Conservation (phyloP, 2,329 filamentous ascomycete species). For the Apiospora malaysiana region DNA sequence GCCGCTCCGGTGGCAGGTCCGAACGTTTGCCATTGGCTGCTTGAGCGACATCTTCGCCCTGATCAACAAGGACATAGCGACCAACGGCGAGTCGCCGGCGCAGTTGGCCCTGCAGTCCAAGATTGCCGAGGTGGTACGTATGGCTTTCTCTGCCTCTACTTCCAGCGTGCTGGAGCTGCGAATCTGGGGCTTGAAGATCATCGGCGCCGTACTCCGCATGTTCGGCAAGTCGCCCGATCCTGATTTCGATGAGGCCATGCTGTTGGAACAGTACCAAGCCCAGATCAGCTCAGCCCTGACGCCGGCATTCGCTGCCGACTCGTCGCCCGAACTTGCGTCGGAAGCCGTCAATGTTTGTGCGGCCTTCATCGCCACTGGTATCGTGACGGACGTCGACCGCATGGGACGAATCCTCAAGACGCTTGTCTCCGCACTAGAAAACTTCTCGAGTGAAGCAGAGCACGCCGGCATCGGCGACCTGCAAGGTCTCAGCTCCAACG, state of each 20-base stretch:
- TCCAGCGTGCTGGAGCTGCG: conserved; percentile 89
- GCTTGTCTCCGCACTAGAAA: conserved; percentile 87
- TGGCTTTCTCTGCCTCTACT: conserved; percentile 97
- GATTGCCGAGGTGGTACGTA: conserved; percentile 91
- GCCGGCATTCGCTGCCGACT: conserved; percentile 93
- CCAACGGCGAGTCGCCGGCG: conserved; percentile 78
- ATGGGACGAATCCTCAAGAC: conserved; percentile 98
- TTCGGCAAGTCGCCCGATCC: conserved; percentile 96
- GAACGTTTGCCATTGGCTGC: conserved; percentile 90
- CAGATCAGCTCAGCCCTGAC: conserved; percentile 97
- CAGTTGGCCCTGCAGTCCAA: conserved; percentile 80
- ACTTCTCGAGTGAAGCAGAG: conserved; percentile 82
- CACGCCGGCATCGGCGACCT: conserved; percentile 90
- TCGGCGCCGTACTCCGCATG: conserved; percentile 91
- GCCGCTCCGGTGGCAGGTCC: conserved; percentile 91
- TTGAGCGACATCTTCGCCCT: conserved; percentile 82
- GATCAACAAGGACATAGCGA: conserved; percentile 78
- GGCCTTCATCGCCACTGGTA: conserved; percentile 96
- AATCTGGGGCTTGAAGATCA: conserved; percentile 90
- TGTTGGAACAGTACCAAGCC: conserved; percentile 97
- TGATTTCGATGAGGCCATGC: conserved; percentile 95
- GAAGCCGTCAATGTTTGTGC: conserved; percentile 97
- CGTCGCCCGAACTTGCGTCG: conserved; percentile 91
- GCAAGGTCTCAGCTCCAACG: conserved; percentile 91
- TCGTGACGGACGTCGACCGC: conserved; percentile 96